Evolutionary conservation across 2,329 filamentous ascomycete genomes (phyloP).

Genomic region (Cladosporium cucumerinum): DNA sequence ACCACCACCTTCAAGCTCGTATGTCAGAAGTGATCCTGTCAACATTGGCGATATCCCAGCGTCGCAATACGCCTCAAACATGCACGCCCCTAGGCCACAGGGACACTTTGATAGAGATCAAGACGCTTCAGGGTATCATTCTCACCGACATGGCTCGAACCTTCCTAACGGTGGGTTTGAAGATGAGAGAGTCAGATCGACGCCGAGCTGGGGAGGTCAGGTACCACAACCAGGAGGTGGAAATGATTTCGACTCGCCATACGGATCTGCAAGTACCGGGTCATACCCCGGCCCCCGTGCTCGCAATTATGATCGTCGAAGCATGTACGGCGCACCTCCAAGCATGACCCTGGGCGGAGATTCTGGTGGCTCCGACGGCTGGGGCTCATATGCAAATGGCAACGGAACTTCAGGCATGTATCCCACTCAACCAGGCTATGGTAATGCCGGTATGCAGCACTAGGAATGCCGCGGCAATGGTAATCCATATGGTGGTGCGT

Average conservation of each 20-base stretch:
- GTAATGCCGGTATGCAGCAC: slow-evolving; percentile 6
- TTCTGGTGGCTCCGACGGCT: slow-evolving; percentile 25
- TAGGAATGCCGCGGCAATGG: slow-evolving; percentile 1
- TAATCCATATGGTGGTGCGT: background rate
- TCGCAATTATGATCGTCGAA: slow-evolving; percentile 22
- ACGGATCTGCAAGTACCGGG: slow-evolving; percentile 17
- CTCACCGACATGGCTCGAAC: slow-evolving; percentile 14
- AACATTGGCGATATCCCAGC: slow-evolving; percentile 26
- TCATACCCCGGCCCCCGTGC: slow-evolving; percentile 15
- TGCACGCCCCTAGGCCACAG: slow-evolving; percentile 22
- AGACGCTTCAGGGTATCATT: slow-evolving; percentile 11
- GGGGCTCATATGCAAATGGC: slow-evolving; percentile 17
- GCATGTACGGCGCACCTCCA: slow-evolving; percentile 21
- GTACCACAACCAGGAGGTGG: slow-evolving; percentile 12
- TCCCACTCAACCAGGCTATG: slow-evolving; percentile 1
- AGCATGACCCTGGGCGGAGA: slow-evolving; percentile 15
- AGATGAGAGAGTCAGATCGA: slow-evolving; percentile 21
- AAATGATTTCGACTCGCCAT: slow-evolving; percentile 21
- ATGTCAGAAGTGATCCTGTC: slow-evolving; percentile 26
- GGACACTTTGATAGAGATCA: slow-evolving; percentile 20
- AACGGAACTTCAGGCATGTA: background rate
- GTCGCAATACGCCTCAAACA: slow-evolving; percentile 28
- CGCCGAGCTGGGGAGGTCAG: slow-evolving; percentile 19
- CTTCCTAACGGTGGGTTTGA: slow-evolving; percentile 13
- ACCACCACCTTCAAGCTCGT: slow-evolving; percentile 24